Percentiles rank a stretch among this genome's conserved stretches.
Conservation (phyloP, 2,329 filamentous ascomycete genomes). For the Rutstroemia sp. region DNA sequence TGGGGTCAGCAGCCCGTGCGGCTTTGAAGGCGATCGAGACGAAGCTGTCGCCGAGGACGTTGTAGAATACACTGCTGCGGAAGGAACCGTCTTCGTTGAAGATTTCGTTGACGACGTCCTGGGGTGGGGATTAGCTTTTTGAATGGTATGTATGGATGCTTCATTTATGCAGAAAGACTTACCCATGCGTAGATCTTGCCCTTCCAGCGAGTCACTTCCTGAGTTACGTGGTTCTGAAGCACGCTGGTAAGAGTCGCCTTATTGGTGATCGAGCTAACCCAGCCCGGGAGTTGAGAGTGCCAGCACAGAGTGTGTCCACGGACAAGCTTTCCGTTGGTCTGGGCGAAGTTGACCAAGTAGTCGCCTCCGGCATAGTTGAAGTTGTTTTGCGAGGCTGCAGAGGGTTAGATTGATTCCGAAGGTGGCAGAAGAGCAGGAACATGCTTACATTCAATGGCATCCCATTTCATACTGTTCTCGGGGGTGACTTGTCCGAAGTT, state of each 20-base stretch:
- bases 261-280: conserved; percentile 47
- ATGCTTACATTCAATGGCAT: conserved; percentile 38
- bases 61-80: conserved; percentile 47
- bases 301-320: conserved; percentile 63
- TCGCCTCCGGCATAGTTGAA: conserved; percentile 54
- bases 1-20: conserved; percentile 57
- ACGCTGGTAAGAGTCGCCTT: conserved; percentile 44
- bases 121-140: background rate
- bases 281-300: conserved; percentile 52
- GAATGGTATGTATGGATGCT: background rate
- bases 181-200: conserved; percentile 54
- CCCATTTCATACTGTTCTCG: conserved; percentile 68
- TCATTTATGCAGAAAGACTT: background rate
- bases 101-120: conserved; percentile 57
- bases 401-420: background rate
- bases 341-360: conserved; percentile 51
- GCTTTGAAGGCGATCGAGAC: conserved; percentile 63
- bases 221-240: conserved; percentile 52
- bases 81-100: conserved; percentile 37
- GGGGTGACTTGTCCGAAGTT: conserved; percentile 59
- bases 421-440: background rate
- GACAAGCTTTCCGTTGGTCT: conserved; percentile 47
- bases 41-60: conserved; percentile 62
- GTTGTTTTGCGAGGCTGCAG: conserved; percentile 31
- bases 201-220: conserved; percentile 50